Evolutionary conservation across 345 rosid species (phyloP), one percentile per base, ranked within the genome.

Genomic region (Salix viminalis): DNA sequence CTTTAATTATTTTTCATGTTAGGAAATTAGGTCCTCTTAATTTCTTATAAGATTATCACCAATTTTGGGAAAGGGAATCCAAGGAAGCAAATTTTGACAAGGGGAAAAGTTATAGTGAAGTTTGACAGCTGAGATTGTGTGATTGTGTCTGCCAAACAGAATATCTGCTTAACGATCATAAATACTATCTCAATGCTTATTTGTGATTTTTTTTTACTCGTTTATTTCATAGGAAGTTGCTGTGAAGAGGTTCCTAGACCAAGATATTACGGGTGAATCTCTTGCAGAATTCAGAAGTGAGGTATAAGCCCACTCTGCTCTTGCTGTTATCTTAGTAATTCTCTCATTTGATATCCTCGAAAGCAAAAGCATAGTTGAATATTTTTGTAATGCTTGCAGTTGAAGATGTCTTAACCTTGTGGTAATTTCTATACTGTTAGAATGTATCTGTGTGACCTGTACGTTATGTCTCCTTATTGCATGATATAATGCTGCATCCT

Each of bases 181-280:
- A 14, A 15, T 24, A 37, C 52, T 1, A 34, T 36, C 44, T 36
- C 24, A 34, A 2, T 26, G n/a, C 77, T 70, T 65, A 44, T 21
- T 56, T 26, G 64, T 72, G 68, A 46, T 34, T 69, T 66, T 66
- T 67, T 78, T 73, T 50, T 73, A 62, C 62, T 77, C 23, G 37
- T 75, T 48, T 79, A 54, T 80, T 75, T 84, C 75, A 73, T 79
- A 94, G 98, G 96, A 91, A 85, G 97, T 94, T 85, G 98, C 97
- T 39, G 97, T 94, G 83, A 94, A 94, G 89, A 91, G 85, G 84
- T 94, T 94, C 84, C 85, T 94, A 70, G 94, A 92, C 84, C 98
- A 94, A 86, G 94, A 83, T 77, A 83, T 92, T 79, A 83, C 85
- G 50, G 92, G 93, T 73, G 94, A 94, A 84, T 86, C 89, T 67